Conservation (phyloP, 2,329 filamentous ascomycete genomes). For the Monilinia laxa region DNA sequence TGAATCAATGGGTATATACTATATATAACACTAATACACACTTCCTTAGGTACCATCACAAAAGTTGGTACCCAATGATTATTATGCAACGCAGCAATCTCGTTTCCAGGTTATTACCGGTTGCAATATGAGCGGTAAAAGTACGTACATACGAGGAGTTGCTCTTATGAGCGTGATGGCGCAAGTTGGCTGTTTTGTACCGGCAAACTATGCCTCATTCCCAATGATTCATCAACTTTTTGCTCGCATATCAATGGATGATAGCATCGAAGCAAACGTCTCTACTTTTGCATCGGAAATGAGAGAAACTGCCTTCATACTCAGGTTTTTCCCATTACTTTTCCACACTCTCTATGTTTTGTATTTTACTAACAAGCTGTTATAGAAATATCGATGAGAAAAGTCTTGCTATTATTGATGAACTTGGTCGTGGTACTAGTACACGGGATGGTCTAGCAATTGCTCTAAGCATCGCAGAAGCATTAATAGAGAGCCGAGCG, state of each 20-base stretch:
- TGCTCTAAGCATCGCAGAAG: conserved; percentile 85
- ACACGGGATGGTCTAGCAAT: conserved; percentile 86
- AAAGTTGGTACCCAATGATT: conserved; percentile 83
- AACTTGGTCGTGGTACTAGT: conserved; percentile 87
- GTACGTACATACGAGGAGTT: conserved; percentile 85
- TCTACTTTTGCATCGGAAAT: conserved; percentile 95
- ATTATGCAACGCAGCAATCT: conserved; percentile 75
- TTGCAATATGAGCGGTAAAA: conserved; percentile 98
- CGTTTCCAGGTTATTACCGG: conserved; percentile 93
- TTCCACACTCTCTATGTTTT: background rate
- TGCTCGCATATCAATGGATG: conserved; percentile 81
- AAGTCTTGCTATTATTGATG: conserved; percentile 83
- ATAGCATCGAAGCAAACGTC: conserved; percentile 84
- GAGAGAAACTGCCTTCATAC: conserved; percentile 91
- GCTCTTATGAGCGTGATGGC: conserved; percentile 89
- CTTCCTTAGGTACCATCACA: conserved; percentile 56
- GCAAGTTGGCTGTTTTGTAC: conserved; percentile 88
- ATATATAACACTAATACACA: background rate
- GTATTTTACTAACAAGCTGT: conserved; percentile 8
- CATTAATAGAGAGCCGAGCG: conserved; percentile 74
- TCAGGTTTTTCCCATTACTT: conserved; percentile 49
- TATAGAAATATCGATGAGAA: conserved; percentile 68
- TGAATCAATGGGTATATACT: background rate
- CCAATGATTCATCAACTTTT: conserved; percentile 82
- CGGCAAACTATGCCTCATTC: conserved; percentile 79